phyloP scores from a whole-genome alignment of 805 yeast species.

The Pichia pseudocactophila region DNA sequence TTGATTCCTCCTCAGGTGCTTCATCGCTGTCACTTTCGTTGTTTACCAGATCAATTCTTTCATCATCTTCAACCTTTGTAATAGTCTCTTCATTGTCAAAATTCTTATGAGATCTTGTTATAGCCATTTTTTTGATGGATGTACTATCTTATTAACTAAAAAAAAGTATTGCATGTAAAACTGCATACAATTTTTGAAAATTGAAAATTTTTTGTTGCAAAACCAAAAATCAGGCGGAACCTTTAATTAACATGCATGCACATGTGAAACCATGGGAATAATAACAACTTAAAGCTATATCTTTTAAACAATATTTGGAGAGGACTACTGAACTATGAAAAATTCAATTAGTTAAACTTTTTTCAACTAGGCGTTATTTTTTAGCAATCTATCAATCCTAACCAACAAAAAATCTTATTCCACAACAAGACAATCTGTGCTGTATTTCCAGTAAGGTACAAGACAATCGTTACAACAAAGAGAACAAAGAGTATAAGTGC shows the following conservation, averaged over 20 bases:
- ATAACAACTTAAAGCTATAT: too few relatives aligned
- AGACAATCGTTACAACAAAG: slow-evolving; percentile 8
- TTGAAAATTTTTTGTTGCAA: too few relatives aligned
- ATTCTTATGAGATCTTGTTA: slow-evolving; percentile 11
- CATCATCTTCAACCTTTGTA: slow-evolving; percentile 11
- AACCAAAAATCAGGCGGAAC: too few relatives aligned
- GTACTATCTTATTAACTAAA: background rate
- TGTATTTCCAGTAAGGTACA: slow-evolving; percentile 13
- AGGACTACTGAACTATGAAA: too few relatives aligned
- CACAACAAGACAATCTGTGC: slow-evolving; percentile 12
- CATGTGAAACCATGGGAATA: too few relatives aligned
- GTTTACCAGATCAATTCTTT: slow-evolving; percentile 8
- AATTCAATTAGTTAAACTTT: too few relatives aligned
- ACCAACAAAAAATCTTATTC: slow-evolving; percentile 15
- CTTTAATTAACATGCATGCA: too few relatives aligned
- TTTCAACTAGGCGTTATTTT: too few relatives aligned
- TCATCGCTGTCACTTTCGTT: slow-evolving; percentile 30
- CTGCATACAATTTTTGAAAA: background rate
- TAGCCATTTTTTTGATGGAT: slow-evolving; percentile 2
- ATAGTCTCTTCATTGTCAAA: slow-evolving; percentile 11
- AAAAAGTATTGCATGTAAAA: background rate
- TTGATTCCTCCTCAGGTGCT: slow-evolving; percentile 43
- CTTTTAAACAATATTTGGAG: too few relatives aligned
- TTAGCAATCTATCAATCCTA: slow-evolving; percentile 14
- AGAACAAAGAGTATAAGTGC: slow-evolving; percentile 1